Evolutionary conservation across 2,329 filamentous ascomycete species (phyloP).

Genomic region (Keithomyces neogunnii): DNA sequence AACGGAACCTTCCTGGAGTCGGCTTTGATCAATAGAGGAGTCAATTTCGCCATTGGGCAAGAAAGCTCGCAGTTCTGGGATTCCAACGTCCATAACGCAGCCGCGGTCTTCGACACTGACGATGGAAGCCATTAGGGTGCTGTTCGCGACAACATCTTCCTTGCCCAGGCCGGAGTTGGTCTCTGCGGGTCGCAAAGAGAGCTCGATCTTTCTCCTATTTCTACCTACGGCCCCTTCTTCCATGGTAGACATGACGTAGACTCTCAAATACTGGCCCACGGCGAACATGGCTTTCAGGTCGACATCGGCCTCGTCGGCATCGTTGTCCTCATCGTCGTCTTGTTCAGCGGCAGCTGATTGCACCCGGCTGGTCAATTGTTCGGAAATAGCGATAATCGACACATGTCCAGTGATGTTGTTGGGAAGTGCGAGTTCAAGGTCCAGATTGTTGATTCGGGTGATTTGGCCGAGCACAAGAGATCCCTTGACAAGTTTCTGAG

Average conservation of each 20-base stretch:
- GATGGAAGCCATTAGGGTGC: slow-evolving; percentile 79
- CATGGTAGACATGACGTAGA: slow-evolving; percentile 70
- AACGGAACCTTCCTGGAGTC: slow-evolving; percentile 74
- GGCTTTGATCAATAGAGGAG: slow-evolving; percentile 51
- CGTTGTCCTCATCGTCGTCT: slow-evolving; percentile 44
- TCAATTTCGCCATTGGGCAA: slow-evolving; percentile 78
- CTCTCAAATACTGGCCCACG: slow-evolving; percentile 81
- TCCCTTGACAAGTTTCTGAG: slow-evolving; percentile 71
- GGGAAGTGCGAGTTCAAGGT: slow-evolving; percentile 74
- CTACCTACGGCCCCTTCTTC: slow-evolving; percentile 55
- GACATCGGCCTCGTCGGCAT: slow-evolving; percentile 47
- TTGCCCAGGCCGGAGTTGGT: slow-evolving; percentile 68
- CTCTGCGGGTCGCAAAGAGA: slow-evolving; percentile 72
- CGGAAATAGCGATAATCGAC: slow-evolving; percentile 85
- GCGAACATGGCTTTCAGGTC: slow-evolving; percentile 69
- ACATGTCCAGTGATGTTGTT: slow-evolving; percentile 91
- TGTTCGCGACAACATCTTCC: slow-evolving; percentile 65
- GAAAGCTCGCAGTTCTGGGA: slow-evolving; percentile 71
- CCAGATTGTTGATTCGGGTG: slow-evolving; percentile 67
- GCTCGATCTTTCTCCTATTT: slow-evolving; percentile 72
- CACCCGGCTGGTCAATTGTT: slow-evolving; percentile 66
- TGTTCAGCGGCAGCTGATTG: slow-evolving; percentile 54
- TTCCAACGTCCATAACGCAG: slow-evolving; percentile 82
- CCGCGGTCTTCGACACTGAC: slow-evolving; percentile 93
- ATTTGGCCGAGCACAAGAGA: slow-evolving; percentile 85